Conservation (phyloP, 257 asterid genomes). For the Cynanchum wilfordii region DNA sequence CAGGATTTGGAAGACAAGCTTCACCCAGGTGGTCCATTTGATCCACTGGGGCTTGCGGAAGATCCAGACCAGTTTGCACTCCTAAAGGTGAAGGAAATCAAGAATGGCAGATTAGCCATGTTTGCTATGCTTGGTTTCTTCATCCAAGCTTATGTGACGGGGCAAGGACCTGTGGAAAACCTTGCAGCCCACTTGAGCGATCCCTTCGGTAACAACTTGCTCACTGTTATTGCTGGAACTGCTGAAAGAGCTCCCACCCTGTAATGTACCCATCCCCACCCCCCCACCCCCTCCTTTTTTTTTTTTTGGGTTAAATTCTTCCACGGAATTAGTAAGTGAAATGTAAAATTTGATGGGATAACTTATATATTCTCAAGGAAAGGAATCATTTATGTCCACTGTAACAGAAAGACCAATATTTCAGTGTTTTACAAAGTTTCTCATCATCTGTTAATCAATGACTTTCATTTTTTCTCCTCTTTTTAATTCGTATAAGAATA, state of each 20-base stretch:
- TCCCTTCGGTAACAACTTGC: slow-evolving; percentile 96
- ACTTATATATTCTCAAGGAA: background rate
- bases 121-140: slow-evolving; percentile 91
- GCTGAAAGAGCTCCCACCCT: slow-evolving; percentile 80
- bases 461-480: too few relatives aligned
- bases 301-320: background rate
- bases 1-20: slow-evolving; percentile 93
- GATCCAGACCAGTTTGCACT: slow-evolving; percentile 96
- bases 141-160: slow-evolving; percentile 92
- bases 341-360: background rate
- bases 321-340: background rate
- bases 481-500: too few relatives aligned
- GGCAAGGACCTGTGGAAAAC: slow-evolving; percentile 92
- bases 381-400: background rate
- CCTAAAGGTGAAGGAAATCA: slow-evolving; percentile 92
- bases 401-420: background rate
- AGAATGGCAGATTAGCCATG: slow-evolving; percentile 94
- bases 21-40: slow-evolving; percentile 98
- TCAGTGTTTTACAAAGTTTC: background rate
- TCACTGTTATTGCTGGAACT: slow-evolving; percentile 73
- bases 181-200: slow-evolving; percentile 89
- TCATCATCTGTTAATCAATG: background rate
- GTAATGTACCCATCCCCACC: slow-evolving; percentile 18
- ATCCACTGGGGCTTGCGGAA: slow-evolving; percentile 80
- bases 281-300: too few relatives aligned